Conservation (phyloP, 2,329 filamentous ascomycete species). For the Monosporascus sp. region DNA sequence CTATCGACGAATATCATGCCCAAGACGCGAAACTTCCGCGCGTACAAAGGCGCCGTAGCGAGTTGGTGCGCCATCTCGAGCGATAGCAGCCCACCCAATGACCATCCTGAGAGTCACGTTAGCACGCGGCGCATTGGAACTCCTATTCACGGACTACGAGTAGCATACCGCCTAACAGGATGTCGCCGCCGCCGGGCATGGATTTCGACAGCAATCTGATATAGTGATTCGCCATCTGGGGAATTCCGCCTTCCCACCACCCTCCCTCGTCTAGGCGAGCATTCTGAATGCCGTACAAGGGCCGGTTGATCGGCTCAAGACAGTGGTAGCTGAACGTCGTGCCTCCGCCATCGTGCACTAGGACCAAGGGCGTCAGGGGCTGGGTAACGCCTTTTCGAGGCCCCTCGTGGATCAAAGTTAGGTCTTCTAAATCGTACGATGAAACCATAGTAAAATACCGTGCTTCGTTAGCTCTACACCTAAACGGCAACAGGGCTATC, state of each 20-base stretch:
- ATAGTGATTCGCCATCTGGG: slow-evolving; percentile 50
- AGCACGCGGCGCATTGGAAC: neutral
- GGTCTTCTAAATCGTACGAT: slow-evolving; percentile 15
- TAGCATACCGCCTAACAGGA: slow-evolving; percentile 42
- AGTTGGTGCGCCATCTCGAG: slow-evolving; percentile 45
- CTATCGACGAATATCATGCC: slow-evolving; percentile 51
- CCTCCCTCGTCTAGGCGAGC: slow-evolving; percentile 42
- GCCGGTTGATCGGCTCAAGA: slow-evolving; percentile 41
- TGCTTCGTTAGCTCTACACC: neutral
- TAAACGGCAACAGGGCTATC: too few relatives aligned
- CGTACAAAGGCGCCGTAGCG: slow-evolving; percentile 22
- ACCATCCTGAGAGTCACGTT: slow-evolving; percentile 37
- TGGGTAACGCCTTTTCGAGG: slow-evolving; percentile 9
- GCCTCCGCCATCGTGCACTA: slow-evolving; percentile 57
- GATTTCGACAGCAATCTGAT: slow-evolving; percentile 36
- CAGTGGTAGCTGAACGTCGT: slow-evolving; percentile 54
- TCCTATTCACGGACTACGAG: neutral
- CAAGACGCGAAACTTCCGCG: slow-evolving; percentile 31
- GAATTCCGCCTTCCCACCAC: slow-evolving; percentile 45
- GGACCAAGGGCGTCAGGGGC: slow-evolving; percentile 40
- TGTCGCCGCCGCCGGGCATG: slow-evolving; percentile 30
- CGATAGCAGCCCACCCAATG: slow-evolving; percentile 46
- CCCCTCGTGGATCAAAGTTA: slow-evolving; percentile 23
- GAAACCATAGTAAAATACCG: neutral
- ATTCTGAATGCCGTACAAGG: slow-evolving; percentile 50